These are phyloP conservation scores for Cenococcum geophilum DNA, from an alignment of 495 filamentous ascomycete species.

Conservation along the genomic window DNA sequence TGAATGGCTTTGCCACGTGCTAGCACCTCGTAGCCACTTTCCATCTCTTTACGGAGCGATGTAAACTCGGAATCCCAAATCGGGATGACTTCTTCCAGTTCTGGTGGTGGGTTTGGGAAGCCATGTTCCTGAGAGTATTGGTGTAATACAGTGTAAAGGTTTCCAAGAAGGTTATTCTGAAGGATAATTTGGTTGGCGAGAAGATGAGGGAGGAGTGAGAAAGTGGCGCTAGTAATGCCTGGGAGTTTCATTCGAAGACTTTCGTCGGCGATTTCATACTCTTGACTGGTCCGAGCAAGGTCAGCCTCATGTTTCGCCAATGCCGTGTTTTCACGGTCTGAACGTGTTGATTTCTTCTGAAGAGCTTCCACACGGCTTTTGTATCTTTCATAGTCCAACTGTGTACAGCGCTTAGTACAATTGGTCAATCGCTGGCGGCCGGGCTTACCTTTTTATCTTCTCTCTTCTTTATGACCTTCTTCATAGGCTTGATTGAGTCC, in stretches of 20 bases:
- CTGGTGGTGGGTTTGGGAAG: constrained; percentile 67
- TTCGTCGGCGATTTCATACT: constrained; percentile 76
- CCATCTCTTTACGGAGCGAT: constrained; percentile 61
- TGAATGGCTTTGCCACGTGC: constrained; percentile 70
- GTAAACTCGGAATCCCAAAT: constrained; percentile 63
- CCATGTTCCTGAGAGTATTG: constrained; percentile 65
- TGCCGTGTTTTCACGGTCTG: constrained; percentile 69
- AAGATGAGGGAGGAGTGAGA: constrained; percentile 74
- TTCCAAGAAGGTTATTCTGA: constrained; percentile 75
- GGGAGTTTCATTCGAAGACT: constrained; percentile 71
- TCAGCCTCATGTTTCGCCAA: constrained; percentile 77
- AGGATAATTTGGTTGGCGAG: constrained; percentile 67
- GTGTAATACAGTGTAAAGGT: constrained; percentile 79
- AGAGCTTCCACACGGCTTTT: constrained; percentile 66
- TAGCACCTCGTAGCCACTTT: constrained; percentile 60
- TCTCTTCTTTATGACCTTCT: constrained; percentile 87
- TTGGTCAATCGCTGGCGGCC: not conserved
- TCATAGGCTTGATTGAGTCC: constrained; percentile 64
- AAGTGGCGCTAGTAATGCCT: constrained; percentile 63
- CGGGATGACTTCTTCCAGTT: constrained; percentile 64
- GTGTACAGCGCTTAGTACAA: constrained; percentile 28
- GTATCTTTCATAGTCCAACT: constrained; percentile 78
- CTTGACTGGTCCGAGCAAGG: constrained; percentile 61
- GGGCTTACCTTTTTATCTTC: constrained; percentile 72
- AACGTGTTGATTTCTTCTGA: constrained; percentile 63